A percentile compares a stretch with the other conserved stretches of the same genome.
Conservation (phyloP, 352 stramenopile genomes). For the Phytophthora boehmeriae region DNA sequence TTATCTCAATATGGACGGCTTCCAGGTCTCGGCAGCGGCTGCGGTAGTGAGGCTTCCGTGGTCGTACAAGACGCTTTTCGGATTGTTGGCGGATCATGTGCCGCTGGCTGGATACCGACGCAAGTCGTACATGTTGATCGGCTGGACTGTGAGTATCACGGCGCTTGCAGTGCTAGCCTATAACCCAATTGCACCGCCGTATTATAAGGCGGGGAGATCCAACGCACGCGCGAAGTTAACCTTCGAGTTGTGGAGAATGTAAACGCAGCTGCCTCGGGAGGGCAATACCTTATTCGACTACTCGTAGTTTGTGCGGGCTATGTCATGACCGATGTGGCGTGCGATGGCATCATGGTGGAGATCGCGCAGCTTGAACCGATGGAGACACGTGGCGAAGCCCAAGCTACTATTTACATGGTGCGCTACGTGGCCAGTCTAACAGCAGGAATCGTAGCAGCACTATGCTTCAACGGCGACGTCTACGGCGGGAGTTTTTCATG, state of each 20-base stretch:
- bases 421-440: conserved; percentile 56
- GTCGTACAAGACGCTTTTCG: conserved; percentile 85
- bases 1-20: conserved; percentile 81
- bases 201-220: conserved; percentile 64
- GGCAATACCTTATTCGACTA: conserved; percentile 63
- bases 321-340: conserved; percentile 72
- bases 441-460: conserved; percentile 47
- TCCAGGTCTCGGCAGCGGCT: conserved; percentile 56
- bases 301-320: conserved; percentile 66
- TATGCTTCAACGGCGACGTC: conserved; percentile 67
- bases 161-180: conserved; percentile 45
- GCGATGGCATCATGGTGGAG: conserved; percentile 74
- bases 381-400: conserved; percentile 57
- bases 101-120: conserved; percentile 68
- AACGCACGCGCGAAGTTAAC: conserved; percentile 49
- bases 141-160: conserved; percentile 58
- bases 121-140: conserved; percentile 78
- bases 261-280: conserved; percentile 47
- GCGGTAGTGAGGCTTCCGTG: conserved; percentile 70
- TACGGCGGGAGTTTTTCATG: conserved; percentile 71
- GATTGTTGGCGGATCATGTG: conserved; percentile 66
- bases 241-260: conserved; percentile 53
- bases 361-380: conserved; percentile 74
- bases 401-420: conserved; percentile 74
- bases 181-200: conserved; percentile 52